Base-by-base conservation (phyloP, 2,329 filamentous ascomycete species). In the Beauveria bassiana region DNA sequence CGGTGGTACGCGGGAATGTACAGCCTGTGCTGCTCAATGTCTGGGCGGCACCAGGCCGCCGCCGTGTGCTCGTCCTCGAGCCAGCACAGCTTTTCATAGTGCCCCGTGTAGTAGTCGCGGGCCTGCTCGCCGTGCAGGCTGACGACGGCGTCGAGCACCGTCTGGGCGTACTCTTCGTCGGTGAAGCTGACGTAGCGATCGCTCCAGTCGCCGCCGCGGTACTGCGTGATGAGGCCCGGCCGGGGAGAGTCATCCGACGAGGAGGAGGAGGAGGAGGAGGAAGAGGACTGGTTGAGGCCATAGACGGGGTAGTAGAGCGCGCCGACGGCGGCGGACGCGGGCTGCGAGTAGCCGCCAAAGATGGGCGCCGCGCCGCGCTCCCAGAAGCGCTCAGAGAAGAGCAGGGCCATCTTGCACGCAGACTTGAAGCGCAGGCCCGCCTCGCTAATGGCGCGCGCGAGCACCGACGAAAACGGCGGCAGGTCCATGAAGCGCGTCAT, bases 271-370 rank as follows among this genome's bases (percentile, higher is more conserved):
- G n/a, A n/a, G n/a, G n/a, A n/a, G n/a, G n/a, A n/a, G n/a, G n/a
- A n/a, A n/a, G n/a, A n/a, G 20, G 72, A 72, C 4, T 68, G 69
- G 26, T 74, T 74, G 10, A 74, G 66, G 18, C 72, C 71, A 50
- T 69, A 75, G 0, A 70, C 72, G 4, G 73, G 73, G 51, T 74
- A 75, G 61, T 71, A 74, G 8, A 74, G 68, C 5, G 57, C 67
- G 1, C 72, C 73, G 42, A 75, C 65, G 1, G 71, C 70, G 1
- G 68, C 49, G 1, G 69, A 63, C 53, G 70, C 69, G 12, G 73
- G 70, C 0, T 67, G 65, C 14, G 70, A 70, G 47, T 70, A 73
- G 2, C 70, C 70, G 9, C 71, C 71, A 5, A 70, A 69, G 51
- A 73, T 73, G 20, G 69, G 71, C 20, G 62, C 60, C 2, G 68